These are phyloP conservation scores for Tricholoma hemisulphureum DNA, from an alignment of 768 basidiomycete genomes.

Conservation along the genomic window DNA sequence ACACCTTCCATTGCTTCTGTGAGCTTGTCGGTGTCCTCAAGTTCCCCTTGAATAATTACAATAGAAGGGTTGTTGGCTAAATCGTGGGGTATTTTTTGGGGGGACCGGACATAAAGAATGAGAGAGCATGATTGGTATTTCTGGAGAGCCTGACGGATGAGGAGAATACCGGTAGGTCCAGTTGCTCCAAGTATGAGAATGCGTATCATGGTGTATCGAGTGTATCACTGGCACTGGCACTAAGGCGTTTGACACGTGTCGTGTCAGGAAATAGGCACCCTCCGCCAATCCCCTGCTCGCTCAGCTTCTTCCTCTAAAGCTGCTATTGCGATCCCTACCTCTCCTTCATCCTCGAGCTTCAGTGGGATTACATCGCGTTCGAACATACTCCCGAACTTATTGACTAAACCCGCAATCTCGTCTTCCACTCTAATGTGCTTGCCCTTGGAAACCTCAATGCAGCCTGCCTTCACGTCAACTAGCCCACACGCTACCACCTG, in stretches of 20 bases:
- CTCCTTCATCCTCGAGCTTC: conserved; percentile 40
- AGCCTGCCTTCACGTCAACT: conserved; percentile 75
- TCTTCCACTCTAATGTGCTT: conserved; percentile 40
- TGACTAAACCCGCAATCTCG: conserved; percentile 52
- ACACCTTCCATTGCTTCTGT: conserved; percentile 53
- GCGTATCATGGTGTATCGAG: conserved; percentile 29
- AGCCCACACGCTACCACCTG: conserved; percentile 90
- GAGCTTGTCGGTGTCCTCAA: conserved; percentile 51
- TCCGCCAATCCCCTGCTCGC: conserved; percentile 42
- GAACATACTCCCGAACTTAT: conserved; percentile 46
- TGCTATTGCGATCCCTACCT: conserved; percentile 47
- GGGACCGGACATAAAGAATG: conserved; percentile 62
- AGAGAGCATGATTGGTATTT: conserved; percentile 39
- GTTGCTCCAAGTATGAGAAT: conserved; percentile 72
- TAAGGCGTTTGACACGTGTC: background rate
- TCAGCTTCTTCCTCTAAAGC: conserved; percentile 46
- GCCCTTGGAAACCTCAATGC: conserved; percentile 49
- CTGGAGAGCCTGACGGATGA: conserved; percentile 55
- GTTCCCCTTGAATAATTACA: conserved; percentile 51
- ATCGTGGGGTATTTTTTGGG: conserved; percentile 58
- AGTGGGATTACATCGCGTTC: conserved; percentile 49
- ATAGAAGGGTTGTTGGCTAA: conserved; percentile 44
- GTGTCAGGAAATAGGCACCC: conserved; percentile 19
- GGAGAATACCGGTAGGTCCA: conserved; percentile 55
- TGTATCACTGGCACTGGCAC: background rate